Base-by-base conservation (phyloP, 139 green algal genomes). In the Haematococcus lacustris region DNA sequence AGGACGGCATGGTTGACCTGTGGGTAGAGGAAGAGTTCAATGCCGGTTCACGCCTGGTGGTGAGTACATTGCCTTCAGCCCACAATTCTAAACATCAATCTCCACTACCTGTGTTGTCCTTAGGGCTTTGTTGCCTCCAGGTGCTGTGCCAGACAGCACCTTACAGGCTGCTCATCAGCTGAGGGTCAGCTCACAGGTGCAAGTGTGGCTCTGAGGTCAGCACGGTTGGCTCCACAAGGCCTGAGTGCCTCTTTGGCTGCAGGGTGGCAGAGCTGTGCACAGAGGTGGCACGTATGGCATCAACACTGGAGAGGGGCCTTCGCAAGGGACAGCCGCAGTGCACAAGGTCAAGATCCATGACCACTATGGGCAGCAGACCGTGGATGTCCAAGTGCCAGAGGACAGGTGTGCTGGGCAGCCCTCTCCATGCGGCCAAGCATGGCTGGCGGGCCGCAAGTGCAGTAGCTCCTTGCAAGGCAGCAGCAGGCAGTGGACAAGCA, bases 21-120 rank as follows among this genome's bases (percentile, higher is more conserved):
- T 98, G 87, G 82, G 68, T 97, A 23, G 84, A 97, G 75, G 93
- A 98, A n/a, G 90, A 98, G 73, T 98, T 96, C 83, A 98, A 97
- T 69, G 81, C 91, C 35, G 93, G 88, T 0, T 95, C 90, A 5
- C 81, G 91, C 28, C 75, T 97, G 0, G 63, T 92, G 70, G 90
- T 96, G 66, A 71, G 84, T 68, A 25, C 33, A 21, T 61, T 62
- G n/a, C 23, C 34, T 59, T 70, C 34, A 26, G 34, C 62, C 13
- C 47, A 21, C 47, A n/a, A 13, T 28, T 57, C 13, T 57, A 57
- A n/a, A n/a, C 21, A n/a, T 13, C 21, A 57, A 13, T 57, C 21
- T 57, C 47, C 17, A 35, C 17, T 23, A 25, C 32, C 17, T 23
- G 60, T 67, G 60, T 38, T 63, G 53, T 63, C 26, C 33, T 25